Evolutionary conservation across 129 eudicot species (phyloP), one percentile per base, ranked within the genome.

Genomic region (carrot (Daucus carota)): DNA sequence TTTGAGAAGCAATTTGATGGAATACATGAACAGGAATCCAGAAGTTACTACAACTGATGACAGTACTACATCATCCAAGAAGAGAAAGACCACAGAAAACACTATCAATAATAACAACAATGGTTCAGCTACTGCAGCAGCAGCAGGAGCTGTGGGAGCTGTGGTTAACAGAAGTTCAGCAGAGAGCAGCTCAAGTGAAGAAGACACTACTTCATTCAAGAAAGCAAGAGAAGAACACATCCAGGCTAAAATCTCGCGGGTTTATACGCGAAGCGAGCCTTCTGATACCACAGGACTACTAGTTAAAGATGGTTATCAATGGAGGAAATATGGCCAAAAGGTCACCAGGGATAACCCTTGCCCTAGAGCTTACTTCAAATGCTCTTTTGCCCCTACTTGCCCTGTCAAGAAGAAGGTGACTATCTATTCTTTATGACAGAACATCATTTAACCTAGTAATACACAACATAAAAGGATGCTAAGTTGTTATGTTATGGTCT

Each of bases 321-420:
- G 97, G 99, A 89, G 99, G 86, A 95, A 95, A 80, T 95, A 95
- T 73, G 99, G 99, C 17, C 99, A 95, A 87, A 95, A 95, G 79
- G 99, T 95, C 42, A 95, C 97, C 32, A 91, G 99, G 74, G 99
- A 95, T 73, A 95, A 95, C 65, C 99, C 99, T 84, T 95, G 83
- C 81, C 99, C 99, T 38, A 95, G 97, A 91, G 99, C 99, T 70
- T 95, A 95, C 82, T 95, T 95, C 93, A 91, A 88, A 83, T 95
- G 97, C 86, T 89, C 99, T 41, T 91, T 89, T 85, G 99, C 99
- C 75, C 99, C 99, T 34, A 85, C 46, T 12, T 95, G 97, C 81
- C 99, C 97, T 1, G 99, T 95, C 63, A 95, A 95, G 83, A 95
- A 95, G 89, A 95, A 95, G 97, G 98, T 93, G 79, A 60, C 66